phyloP scores from a whole-genome alignment of 164 flowering plant genomes.

The Taxillus chinensis region DNA sequence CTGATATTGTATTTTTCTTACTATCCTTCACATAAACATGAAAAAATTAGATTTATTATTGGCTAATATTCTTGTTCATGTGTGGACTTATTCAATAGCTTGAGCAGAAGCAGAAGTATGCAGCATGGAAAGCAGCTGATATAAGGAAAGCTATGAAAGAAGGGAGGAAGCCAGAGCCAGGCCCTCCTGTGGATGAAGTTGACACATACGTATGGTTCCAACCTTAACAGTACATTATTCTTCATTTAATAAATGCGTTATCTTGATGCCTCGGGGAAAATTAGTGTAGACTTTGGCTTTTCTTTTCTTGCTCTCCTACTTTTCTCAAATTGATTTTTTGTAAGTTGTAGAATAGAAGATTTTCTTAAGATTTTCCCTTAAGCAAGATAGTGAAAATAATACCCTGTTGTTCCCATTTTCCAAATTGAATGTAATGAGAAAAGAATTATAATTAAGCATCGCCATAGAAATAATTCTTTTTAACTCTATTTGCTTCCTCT shows the following conservation, averaged over 20 bases:
- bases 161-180: slow-evolving; percentile 86
- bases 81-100: slow-evolving; percentile 35
- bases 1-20: neutral
- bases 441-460: too few relatives aligned
- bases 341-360: too few relatives aligned
- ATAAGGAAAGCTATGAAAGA: slow-evolving; percentile 94
- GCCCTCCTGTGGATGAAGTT: slow-evolving; percentile 70
- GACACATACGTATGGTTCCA: slow-evolving; percentile 42
- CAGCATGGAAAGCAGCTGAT: slow-evolving; percentile 99
- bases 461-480: too few relatives aligned
- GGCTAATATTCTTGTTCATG: neutral
- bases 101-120: slow-evolving; percentile 95
- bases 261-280: too few relatives aligned
- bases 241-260: neutral
- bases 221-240: neutral
- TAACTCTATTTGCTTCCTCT: too few relatives aligned
- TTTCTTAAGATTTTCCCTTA: too few relatives aligned
- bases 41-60: neutral
- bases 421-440: too few relatives aligned
- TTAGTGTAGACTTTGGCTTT: too few relatives aligned
- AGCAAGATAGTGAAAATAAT: too few relatives aligned
- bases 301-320: neutral
- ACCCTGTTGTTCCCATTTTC: too few relatives aligned
- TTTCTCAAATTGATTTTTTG: too few relatives aligned
- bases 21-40: too few relatives aligned